Evolutionary conservation across 192 early-diverging fungal genomes (phyloP).

Genomic region (Coemansia sp.): DNA sequence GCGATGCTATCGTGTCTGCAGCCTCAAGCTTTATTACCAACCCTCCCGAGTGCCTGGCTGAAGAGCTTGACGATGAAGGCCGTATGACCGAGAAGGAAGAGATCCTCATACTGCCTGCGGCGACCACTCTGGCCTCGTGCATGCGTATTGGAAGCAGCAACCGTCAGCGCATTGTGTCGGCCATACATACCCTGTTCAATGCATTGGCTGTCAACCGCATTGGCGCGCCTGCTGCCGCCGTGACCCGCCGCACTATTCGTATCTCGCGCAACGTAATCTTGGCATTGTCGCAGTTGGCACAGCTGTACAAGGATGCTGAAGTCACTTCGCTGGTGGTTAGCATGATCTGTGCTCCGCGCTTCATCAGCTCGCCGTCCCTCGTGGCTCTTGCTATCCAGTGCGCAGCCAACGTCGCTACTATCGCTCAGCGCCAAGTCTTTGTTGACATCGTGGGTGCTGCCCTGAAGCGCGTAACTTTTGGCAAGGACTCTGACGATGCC

Average conservation of each 20-base stretch:
- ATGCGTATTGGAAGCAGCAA: constrained; percentile 1
- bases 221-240: constrained; percentile 1
- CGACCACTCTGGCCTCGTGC: constrained; percentile 35
- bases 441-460: constrained; percentile 60
- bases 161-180: constrained; percentile 22
- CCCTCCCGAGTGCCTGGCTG: constrained; percentile 27
- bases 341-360: constrained; percentile 66
- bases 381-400: constrained; percentile 61
- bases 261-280: constrained; percentile 48
- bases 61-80: constrained; percentile 18
- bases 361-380: constrained; percentile 51
- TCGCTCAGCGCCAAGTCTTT: constrained; percentile 61
- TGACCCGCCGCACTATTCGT: constrained; percentile 18
- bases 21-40: constrained; percentile 34
- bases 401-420: constrained; percentile 66
- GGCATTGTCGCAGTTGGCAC: constrained; percentile 39
- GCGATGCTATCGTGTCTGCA: constrained; percentile 17
- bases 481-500: constrained; percentile 12
- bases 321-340: constrained; percentile 66
- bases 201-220: constrained; percentile 32
- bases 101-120: constrained; percentile 31
- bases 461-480: constrained; percentile 44
- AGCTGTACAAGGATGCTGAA: constrained; percentile 42
- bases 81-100: constrained; percentile 16
- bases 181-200: constrained; percentile 46